Conservation (phyloP, 176 grass and related monocot species). For the Oryza officinalis region DNA sequence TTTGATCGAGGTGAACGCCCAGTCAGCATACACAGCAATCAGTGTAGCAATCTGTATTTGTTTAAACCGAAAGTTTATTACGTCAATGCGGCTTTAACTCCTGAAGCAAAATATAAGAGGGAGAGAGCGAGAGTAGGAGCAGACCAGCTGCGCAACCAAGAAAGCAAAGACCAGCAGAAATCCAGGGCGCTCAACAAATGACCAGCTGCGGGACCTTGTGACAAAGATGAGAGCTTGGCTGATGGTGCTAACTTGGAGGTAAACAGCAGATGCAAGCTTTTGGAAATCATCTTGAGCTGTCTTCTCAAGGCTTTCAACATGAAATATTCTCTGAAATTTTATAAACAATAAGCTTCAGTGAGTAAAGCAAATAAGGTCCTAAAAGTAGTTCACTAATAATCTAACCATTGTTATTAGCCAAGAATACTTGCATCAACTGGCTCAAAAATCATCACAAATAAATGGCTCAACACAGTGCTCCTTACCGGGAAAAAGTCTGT, state of each 20-base stretch:
- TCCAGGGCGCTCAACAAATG: conserved; percentile 64
- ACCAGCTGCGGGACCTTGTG: conserved; percentile 72
- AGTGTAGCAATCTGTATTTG: conserved; percentile 69
- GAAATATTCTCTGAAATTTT: conserved; percentile 50
- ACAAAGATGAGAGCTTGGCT: conserved; percentile 80
- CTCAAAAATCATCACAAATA: background rate
- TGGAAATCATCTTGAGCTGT: conserved; percentile 65
- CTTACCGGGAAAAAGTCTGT: conserved; percentile 73
- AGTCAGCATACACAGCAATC: conserved; percentile 77
- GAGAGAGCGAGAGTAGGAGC: background rate
- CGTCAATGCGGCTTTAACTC: background rate
- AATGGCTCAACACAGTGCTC: background rate
- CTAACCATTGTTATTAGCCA: background rate
- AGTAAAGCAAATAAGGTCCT: background rate
- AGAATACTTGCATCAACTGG: background rate
- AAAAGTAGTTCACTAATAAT: background rate
- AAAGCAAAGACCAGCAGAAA: conserved; percentile 58
- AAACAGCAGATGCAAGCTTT: conserved; percentile 65
- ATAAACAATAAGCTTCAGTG: background rate
- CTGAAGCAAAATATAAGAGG: background rate
- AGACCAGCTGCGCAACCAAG: conserved; percentile 67
- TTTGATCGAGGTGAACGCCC: conserved; percentile 79
- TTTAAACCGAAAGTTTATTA: background rate
- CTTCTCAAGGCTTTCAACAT: conserved; percentile 75
- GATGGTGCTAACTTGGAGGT: conserved; percentile 77